Conservation (phyloP, 176 grass and related monocot species). For the Aegilops bicornis region DNA sequence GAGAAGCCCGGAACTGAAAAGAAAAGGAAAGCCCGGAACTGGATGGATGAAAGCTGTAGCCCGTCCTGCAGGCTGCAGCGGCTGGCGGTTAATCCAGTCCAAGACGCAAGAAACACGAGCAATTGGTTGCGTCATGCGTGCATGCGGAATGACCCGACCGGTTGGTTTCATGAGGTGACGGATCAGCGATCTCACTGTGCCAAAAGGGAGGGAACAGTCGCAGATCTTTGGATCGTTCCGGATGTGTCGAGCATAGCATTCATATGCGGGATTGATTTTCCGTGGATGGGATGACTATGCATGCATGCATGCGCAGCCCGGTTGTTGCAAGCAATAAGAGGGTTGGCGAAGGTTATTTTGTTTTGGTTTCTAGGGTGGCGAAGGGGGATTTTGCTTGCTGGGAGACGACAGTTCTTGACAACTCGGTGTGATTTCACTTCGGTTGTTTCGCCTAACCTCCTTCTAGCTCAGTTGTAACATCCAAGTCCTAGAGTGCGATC, state of each 20-base stretch:
- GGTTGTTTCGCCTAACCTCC: constrained; percentile 6
- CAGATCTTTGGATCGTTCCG: constrained; percentile 16
- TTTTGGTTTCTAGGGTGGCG: background rate
- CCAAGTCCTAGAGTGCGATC: background rate
- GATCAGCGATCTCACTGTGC: constrained; percentile 19
- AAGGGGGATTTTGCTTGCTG: background rate
- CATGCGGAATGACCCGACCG: background rate
- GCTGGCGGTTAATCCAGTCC: constrained; percentile 5
- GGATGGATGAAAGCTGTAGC: background rate
- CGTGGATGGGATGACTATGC: background rate
- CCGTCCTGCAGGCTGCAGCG: background rate
- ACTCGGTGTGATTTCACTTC: background rate
- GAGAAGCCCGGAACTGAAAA: background rate
- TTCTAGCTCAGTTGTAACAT: background rate
- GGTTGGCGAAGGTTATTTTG: no score
- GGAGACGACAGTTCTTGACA: background rate
- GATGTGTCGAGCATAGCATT: constrained; percentile 19
- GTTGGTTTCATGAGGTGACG: constrained; percentile 17
- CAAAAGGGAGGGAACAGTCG: background rate
- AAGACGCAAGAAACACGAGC: constrained; percentile 25
- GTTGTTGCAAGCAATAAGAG: background rate
- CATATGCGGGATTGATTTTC: background rate
- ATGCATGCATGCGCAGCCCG: background rate
- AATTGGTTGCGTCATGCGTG: constrained; percentile 3
- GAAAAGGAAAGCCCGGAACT: no score